Conservation (phyloP, 148 eudicot species). For the Amaranthus hypochondriacus region DNA sequence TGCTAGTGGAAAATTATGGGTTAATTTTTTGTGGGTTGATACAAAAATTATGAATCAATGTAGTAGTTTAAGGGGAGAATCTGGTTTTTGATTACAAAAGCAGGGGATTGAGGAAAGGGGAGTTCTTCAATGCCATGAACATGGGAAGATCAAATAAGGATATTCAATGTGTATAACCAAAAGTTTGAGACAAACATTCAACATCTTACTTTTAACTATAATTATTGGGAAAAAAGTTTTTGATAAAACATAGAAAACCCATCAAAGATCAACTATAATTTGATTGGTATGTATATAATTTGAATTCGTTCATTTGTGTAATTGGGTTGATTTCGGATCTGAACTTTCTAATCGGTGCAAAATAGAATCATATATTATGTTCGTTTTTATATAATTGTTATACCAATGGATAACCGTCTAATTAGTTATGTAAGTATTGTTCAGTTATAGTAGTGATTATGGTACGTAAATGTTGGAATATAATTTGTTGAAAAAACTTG, state of each 20-base stretch:
- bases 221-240: conserved; percentile 15
- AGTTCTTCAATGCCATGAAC: conserved; percentile 16
- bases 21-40: neutral
- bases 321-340: too few species aligned
- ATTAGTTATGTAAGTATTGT: too few species aligned
- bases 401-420: too few species aligned
- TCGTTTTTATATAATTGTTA: too few species aligned
- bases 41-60: conserved; percentile 9
- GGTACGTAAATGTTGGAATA: too few species aligned
- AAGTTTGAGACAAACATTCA: conserved; percentile 25
- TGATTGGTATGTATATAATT: too few species aligned
- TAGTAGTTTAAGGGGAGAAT: conserved; percentile 11
- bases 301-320: too few species aligned
- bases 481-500: too few species aligned
- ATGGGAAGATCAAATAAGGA: neutral
- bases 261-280: neutral
- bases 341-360: too few species aligned
- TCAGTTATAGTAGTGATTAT: too few species aligned
- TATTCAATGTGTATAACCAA: conserved; percentile 4
- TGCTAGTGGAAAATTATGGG: neutral
- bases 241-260: conserved; percentile 7
- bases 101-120: conserved; percentile 16
- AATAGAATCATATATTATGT: too few species aligned
- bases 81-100: conserved; percentile 12
- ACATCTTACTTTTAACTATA: conserved; percentile 11